Percentiles rank a stretch among this genome's conserved stretches.
These are phyloP conservation scores for Scalesia atractyloides DNA, from an alignment of 129 eudicot species.

Conservation along the genomic window DNA sequence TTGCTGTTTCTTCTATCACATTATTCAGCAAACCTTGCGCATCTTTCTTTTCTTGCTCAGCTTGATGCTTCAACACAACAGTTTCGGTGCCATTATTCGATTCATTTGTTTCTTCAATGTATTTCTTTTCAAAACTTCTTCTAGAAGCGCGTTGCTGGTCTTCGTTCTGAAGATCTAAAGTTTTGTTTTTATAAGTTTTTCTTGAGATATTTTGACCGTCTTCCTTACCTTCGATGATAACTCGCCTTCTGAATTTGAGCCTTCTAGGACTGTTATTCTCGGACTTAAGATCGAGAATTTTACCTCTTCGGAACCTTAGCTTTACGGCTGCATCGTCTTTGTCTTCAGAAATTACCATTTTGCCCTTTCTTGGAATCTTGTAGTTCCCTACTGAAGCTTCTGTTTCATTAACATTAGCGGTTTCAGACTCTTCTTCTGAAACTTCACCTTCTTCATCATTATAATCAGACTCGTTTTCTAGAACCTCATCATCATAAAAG, in stretches of 20 bases:
- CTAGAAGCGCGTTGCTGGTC: conserved; percentile 19
- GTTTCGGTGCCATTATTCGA: conserved; percentile 31
- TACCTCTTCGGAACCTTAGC: conserved; percentile 73
- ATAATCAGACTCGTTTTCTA: conserved; percentile 35
- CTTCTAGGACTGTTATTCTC: conserved; percentile 61
- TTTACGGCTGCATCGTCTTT: conserved; percentile 40
- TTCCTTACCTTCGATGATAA: conserved; percentile 28
- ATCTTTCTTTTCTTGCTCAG: conserved; percentile 68
- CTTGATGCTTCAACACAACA: conserved; percentile 82
- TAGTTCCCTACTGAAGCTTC: conserved; percentile 30
- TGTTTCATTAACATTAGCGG: conserved; percentile 7
- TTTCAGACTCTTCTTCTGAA: conserved; percentile 31
- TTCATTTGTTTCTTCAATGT: conserved; percentile 22
- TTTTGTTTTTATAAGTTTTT: conserved; percentile 26
- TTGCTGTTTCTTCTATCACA: conserved; percentile 91
- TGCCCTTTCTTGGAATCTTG: conserved; percentile 41
- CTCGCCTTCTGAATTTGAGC: conserved; percentile 65
- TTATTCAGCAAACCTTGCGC: conserved; percentile 68
- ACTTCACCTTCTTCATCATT: conserved; percentile 31
- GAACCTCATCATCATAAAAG: conserved; percentile 31
- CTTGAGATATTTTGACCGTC: conserved; percentile 28
- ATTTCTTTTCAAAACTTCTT: conserved; percentile 43
- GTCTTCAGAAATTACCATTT: conserved; percentile 36
- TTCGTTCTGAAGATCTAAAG: conserved; percentile 15
- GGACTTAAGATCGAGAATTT: conserved; percentile 49